Conservation (phyloP, 371 early-diverging fungal species). For the Blakeslea trispora region DNA sequence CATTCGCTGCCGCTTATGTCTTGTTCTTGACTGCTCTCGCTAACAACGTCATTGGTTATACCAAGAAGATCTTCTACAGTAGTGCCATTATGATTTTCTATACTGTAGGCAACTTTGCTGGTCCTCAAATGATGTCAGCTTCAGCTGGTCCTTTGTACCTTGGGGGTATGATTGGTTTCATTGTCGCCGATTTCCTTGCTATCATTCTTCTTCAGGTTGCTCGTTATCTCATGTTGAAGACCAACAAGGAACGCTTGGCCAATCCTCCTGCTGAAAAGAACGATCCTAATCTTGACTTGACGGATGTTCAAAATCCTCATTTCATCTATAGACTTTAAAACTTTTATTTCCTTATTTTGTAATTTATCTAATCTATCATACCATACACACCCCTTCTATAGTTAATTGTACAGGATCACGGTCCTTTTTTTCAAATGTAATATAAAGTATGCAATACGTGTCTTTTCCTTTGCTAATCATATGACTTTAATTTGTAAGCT, state of each 20-base stretch:
- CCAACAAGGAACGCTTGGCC: slow-evolving; percentile 23
- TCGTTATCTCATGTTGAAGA: slow-evolving; percentile 18
- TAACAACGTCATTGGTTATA: slow-evolving; percentile 40
- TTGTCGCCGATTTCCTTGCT: slow-evolving; percentile 26
- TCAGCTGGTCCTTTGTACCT: slow-evolving; percentile 33
- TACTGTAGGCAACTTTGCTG: slow-evolving; percentile 35
- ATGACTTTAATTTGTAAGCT: no score
- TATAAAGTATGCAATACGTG: no score
- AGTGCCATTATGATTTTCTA: slow-evolving; percentile 26
- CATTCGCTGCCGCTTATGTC: slow-evolving; percentile 27
- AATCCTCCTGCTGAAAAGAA: slow-evolving; percentile 3
- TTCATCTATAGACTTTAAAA: slow-evolving; percentile 28
- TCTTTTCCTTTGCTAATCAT: no score
- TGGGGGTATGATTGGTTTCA: slow-evolving; percentile 31
- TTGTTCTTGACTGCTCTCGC: slow-evolving; percentile 12
- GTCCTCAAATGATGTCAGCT: slow-evolving; percentile 38
- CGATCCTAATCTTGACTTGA: slow-evolving; percentile 20
- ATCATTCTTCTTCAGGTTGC: slow-evolving; percentile 26
- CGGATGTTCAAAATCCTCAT: slow-evolving; percentile 28
- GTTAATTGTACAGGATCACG: no score
- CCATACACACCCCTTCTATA: not conserved
- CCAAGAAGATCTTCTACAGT: slow-evolving; percentile 38
- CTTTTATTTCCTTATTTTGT: not conserved
- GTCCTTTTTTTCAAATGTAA: no score
- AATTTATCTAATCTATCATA: not conserved